Evolutionary conservation across 2,329 filamentous ascomycete genomes (phyloP), one percentile per base, ranked within the genome.

Genomic region (Fulvia fulva): DNA sequence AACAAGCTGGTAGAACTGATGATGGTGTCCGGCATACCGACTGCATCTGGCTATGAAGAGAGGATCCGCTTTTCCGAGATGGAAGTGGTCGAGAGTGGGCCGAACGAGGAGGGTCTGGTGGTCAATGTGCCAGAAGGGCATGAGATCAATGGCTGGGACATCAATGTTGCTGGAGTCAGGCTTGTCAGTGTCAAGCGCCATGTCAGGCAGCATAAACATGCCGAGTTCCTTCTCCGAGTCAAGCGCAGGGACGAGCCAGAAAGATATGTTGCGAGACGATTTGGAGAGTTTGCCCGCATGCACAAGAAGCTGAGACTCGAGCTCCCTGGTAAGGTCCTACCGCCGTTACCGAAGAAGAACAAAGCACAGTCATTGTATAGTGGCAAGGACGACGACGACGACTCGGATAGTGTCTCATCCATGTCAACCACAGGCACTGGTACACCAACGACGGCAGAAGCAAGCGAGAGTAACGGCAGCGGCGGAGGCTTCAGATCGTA

Each of bases 11-110:
- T 99, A 11, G 94, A 99, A 80, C 81, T 99, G 61, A 99, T 99
- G 94, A 97, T 99, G 91, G 94, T 99, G 8, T 97, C 93, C 7
- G 94, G 94, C 37, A 88, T 99, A 58, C 90, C 90, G 32, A 99
- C 94, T 0, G 91, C 94, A 3, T 97, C 92, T 4, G 94, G 94
- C 1, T 99, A 97, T 72, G 94, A 99, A 75, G 94, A 99, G 78
- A 86, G 94, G 58, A 97, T 99, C 70, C 86, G 91, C 52, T 99
- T 99, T 73, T 91, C 91, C 1, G 94, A 99, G 76, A 88, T 99
- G 76, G 94, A 99, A 71, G 91, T 97, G 23, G 91, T 99, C 26
- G 94, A 99, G 70, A 85, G 91, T 63, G 89, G 91, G 55, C 92
- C 94, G 45, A 95, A 96, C 70, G 92, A 97, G 59, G 89, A 91